phyloP scores from a whole-genome alignment of 805 yeast species.

The Metschnikowia lunata region DNA sequence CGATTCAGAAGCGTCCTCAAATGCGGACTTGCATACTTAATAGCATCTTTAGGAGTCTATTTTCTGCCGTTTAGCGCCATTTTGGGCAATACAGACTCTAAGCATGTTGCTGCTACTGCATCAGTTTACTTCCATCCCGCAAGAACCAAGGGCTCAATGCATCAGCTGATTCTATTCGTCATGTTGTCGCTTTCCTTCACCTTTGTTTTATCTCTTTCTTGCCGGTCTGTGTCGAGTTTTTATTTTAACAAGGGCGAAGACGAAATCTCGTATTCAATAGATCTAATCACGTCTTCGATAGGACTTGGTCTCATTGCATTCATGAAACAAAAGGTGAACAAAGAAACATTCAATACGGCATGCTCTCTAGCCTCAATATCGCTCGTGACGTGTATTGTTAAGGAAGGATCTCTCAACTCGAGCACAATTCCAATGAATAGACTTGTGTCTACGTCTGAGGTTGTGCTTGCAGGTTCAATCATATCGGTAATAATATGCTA shows the following conservation, averaged over 20 bases:
- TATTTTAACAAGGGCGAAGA: slow-evolving; percentile 44
- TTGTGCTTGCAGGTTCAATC: slow-evolving; percentile 58
- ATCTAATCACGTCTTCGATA: slow-evolving; percentile 48
- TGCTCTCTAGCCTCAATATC: slow-evolving; percentile 73
- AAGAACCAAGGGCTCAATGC: slow-evolving; percentile 75
- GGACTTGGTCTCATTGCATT: slow-evolving; percentile 66
- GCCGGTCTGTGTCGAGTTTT: slow-evolving; percentile 48
- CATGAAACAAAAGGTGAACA: slow-evolving; percentile 61
- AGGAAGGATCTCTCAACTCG: slow-evolving; percentile 65
- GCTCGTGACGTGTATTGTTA: slow-evolving; percentile 63
- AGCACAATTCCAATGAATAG: slow-evolving; percentile 53
- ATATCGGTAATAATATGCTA: slow-evolving; percentile 60
- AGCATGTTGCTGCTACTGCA: slow-evolving; percentile 78
- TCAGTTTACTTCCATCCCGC: slow-evolving; percentile 85
- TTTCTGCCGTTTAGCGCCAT: slow-evolving; percentile 44
- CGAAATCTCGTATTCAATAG: slow-evolving; percentile 48
- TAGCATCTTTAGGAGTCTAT: slow-evolving; percentile 73
- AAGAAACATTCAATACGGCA: slow-evolving; percentile 74
- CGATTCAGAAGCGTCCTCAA: slow-evolving; percentile 42
- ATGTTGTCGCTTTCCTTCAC: slow-evolving; percentile 50
- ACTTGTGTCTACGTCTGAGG: slow-evolving; percentile 49
- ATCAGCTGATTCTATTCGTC: slow-evolving; percentile 65
- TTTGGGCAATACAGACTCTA: slow-evolving; percentile 65
- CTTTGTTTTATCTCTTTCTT: slow-evolving; percentile 45
- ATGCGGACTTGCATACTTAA: slow-evolving; percentile 67